Percentiles rank a stretch among this genome's conserved stretches.
Evolutionary conservation across 2,329 filamentous ascomycete species (phyloP).

Genomic region (Spiromastix sp.): DNA sequence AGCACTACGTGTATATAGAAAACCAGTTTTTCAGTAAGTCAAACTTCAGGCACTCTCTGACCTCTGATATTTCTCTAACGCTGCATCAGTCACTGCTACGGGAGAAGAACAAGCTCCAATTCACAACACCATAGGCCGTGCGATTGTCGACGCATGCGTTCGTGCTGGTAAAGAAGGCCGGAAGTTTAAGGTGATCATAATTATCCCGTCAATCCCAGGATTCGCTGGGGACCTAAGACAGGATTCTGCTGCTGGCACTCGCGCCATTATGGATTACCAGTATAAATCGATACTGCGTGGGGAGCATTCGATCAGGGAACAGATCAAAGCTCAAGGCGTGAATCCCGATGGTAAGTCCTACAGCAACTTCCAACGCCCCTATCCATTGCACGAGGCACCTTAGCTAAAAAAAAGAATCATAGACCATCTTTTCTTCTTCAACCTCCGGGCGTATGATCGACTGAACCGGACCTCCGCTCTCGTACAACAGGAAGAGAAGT

Average conservation of each 20-base stretch:
- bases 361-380: not conserved
- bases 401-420: conserved; percentile 6
- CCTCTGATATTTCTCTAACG: conserved; percentile 14
- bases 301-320: conserved; percentile 78
- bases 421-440: conserved; percentile 85
- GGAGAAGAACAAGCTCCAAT: conserved; percentile 75
- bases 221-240: conserved; percentile 84
- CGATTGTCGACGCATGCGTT: conserved; percentile 84
- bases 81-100: conserved; percentile 60
- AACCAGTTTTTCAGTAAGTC: conserved; percentile 84
- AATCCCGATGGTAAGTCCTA: conserved; percentile 47
- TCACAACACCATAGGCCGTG: conserved; percentile 73
- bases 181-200: conserved; percentile 79
- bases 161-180: conserved; percentile 68
- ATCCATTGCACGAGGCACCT: not conserved
- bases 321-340: conserved; percentile 61
- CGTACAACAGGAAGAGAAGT: conserved; percentile 64
- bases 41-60: not conserved
- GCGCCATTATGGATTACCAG: conserved; percentile 97
- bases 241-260: conserved; percentile 70
- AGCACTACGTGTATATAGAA: conserved; percentile 94
- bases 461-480: conserved; percentile 70
- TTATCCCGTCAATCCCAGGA: conserved; percentile 84
- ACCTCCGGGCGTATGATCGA: conserved; percentile 85
- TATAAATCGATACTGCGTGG: conserved; percentile 92